Conservation (phyloP, 106 monocot genomes). For the Triglochin maritima region DNA sequence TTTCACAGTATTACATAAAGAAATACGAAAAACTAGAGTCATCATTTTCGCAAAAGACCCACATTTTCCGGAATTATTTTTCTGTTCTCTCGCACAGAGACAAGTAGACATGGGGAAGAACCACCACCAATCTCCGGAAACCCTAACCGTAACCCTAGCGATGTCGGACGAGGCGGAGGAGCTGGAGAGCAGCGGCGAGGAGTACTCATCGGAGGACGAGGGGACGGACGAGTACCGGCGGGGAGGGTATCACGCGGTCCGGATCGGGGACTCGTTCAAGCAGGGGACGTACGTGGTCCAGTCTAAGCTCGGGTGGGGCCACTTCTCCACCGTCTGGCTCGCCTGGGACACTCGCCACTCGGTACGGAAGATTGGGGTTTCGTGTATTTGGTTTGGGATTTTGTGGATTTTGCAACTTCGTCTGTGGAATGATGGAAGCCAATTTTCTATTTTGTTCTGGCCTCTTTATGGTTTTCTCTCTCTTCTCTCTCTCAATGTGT, state of each 20-base stretch:
- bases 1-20: too few species aligned
- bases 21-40: too few species aligned
- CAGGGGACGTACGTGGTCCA: slow-evolving; percentile 84
- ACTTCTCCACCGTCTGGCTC: slow-evolving; percentile 99
- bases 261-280: slow-evolving; percentile 89
- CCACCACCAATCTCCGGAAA: too few species aligned
- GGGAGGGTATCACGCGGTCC: slow-evolving; percentile 91
- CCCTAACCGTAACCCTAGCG: background rate
- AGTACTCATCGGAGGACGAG: slow-evolving; percentile 94
- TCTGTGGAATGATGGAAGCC: too few species aligned
- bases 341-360: slow-evolving; percentile 87
- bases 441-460: too few species aligned
- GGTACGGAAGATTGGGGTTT: slow-evolving; percentile 21
- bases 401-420: too few species aligned
- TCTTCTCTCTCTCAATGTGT: too few species aligned
- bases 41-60: too few species aligned
- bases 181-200: slow-evolving; percentile 61
- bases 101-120: too few species aligned
- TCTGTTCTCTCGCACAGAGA: too few species aligned
- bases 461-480: too few species aligned
- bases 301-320: slow-evolving; percentile 98
- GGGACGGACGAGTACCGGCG: slow-evolving; percentile 91
- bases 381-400: background rate
- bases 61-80: too few species aligned
- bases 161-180: slow-evolving; percentile 38